A percentile compares a stretch with the other conserved stretches of the same genome.
Conservation (phyloP, 345 rosid species). For the Euphorbia lathyris region DNA sequence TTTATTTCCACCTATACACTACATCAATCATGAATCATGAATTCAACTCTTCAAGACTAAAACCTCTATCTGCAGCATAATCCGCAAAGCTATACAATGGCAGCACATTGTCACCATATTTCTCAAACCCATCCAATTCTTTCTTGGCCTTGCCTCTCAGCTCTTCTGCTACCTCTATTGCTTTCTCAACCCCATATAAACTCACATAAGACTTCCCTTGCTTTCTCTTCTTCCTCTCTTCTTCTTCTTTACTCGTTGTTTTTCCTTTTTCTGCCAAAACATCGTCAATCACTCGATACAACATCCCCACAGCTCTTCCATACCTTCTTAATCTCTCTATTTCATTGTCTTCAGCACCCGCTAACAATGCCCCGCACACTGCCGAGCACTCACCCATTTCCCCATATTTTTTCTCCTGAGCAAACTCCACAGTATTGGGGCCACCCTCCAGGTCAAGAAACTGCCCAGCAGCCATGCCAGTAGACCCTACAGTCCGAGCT, state of each 20-base stretch:
- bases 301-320: conserved; percentile 84
- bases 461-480: conserved; percentile 98
- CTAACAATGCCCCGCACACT: conserved; percentile 85
- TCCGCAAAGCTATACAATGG: conserved; percentile 88
- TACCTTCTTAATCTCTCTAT: conserved; percentile 62
- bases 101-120: conserved; percentile 51
- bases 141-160: conserved; percentile 54
- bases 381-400: conserved; percentile 93
- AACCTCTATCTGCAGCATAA: conserved; percentile 65
- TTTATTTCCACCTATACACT: too few relatives aligned
- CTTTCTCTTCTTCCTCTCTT: conserved; percentile 24
- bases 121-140: conserved; percentile 60
- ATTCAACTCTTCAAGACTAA: conserved; percentile 26
- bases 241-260: conserved; percentile 12
- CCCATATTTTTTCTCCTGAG: conserved; percentile 85
- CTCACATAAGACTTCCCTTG: conserved; percentile 53
- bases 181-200: conserved; percentile 57
- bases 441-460: conserved; percentile 84
- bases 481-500: conserved; percentile 87
- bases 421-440: conserved; percentile 51
- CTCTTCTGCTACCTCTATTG: conserved; percentile 65
- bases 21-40: not conserved
- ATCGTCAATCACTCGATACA: conserved; percentile 81
- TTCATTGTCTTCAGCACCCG: conserved; percentile 81
- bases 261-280: conserved; percentile 35